Evolutionary conservation across 2,329 filamentous ascomycete species (phyloP).

Genomic region (Calonectria henricotiae): DNA sequence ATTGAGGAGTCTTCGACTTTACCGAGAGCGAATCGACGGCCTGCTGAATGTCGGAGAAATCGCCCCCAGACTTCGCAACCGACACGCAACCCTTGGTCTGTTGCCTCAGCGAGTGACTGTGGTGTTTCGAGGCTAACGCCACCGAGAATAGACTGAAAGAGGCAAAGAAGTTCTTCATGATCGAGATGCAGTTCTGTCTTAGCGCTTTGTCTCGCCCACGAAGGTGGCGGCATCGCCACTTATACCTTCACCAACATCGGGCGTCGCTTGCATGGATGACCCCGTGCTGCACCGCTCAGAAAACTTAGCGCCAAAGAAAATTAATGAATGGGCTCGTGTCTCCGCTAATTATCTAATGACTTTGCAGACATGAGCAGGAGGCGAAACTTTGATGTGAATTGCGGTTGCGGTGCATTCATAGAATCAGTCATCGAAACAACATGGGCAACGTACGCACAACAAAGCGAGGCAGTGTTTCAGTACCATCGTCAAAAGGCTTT

Average conservation of each 20-base stretch:
- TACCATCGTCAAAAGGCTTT: not conserved
- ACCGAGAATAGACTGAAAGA: conserved; percentile 21
- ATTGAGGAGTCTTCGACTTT: conserved; percentile 65
- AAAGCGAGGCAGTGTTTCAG: conserved; percentile 15
- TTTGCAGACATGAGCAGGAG: not conserved
- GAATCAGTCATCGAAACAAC: not conserved
- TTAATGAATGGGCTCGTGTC: not conserved
- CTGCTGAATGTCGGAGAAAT: conserved; percentile 63
- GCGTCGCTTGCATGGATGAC: not conserved
- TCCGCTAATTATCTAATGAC: not conserved
- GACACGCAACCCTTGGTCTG: conserved; percentile 66
- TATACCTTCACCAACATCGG: not conserved
- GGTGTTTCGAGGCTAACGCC: conserved; percentile 39
- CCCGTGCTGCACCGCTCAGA: not conserved
- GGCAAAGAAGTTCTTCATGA: conserved; percentile 34
- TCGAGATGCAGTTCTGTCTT: not conserved
- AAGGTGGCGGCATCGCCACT: not conserved
- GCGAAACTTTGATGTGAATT: not conserved
- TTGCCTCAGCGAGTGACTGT: conserved; percentile 45
- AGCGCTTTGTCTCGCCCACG: not conserved
- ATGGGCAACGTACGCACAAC: not conserved
- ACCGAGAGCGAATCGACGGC: conserved; percentile 73
- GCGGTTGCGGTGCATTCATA: not conserved
- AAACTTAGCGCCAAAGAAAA: not conserved
- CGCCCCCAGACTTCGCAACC: conserved; percentile 61